Evolutionary conservation across 208 protist genomes (phyloP), one percentile per base, ranked within the genome.

Genomic region (Wallacemonas sp.): DNA sequence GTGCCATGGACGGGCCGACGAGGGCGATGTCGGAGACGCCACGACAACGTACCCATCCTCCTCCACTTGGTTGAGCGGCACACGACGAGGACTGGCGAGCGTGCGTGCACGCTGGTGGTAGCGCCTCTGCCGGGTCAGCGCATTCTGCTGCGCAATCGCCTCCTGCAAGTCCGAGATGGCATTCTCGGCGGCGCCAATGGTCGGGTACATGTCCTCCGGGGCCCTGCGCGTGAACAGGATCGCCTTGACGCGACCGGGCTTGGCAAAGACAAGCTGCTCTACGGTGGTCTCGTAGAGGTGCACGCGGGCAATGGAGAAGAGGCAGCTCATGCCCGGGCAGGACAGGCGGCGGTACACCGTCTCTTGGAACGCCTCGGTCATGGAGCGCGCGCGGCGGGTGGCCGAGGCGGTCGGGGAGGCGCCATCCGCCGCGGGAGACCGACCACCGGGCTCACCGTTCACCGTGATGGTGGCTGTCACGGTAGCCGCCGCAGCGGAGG

Each of bases 141-240:
- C 79, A 68, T 87, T 91, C 49, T 92, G 74, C 32, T 87, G 75
- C 3, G 89, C 89, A 29, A 93, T 76, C 5, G 77, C 81, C 26
- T 93, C 86, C 68, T 93, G 86, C 57, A 95, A 61, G 11, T 73
- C 61, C 12, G 82, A 64, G 65, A 91, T 88, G n/a, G 80, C 74
- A 16, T 49, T 50, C 63, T 95, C 86, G 1, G 89, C 79, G 18
- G 76, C 65, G 12, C 68, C 61, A 31, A 95, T 95, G 32, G 46
- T 52, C 12, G 61, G 31, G 38, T 90, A 86, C 70, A 89, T 86
- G 28, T 81, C 78, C 11, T 28, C 8, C 1, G 89, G 86, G 16
- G 84, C 68, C 22, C 81, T 57, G 32, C 82, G 81, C 3, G 89
- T 84, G 71, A 95, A 86, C 18, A 92, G 57, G 22, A 95, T 70